phyloP scores from a whole-genome alignment of 2,329 filamentous ascomycete species.

The Xylariales sp. region DNA sequence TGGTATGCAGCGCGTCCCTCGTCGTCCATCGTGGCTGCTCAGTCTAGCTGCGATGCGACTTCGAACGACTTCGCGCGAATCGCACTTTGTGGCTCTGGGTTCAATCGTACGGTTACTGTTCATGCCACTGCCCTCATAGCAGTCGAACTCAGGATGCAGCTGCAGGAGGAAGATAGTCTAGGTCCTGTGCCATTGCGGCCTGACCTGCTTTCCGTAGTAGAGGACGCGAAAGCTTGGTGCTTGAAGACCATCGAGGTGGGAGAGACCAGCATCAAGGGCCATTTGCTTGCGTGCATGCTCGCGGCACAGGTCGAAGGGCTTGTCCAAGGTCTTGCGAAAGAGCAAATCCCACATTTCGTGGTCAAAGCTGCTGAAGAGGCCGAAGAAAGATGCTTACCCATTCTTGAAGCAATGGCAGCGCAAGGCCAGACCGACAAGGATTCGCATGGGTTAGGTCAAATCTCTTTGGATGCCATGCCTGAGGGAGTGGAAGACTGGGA shows the following conservation, averaged over 20 bases:
- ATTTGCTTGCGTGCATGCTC: conserved; percentile 25
- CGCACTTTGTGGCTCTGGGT: conserved; percentile 31
- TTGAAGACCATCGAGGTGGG: conserved; percentile 37
- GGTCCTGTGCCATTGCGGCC: conserved; percentile 27
- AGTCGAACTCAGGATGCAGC: conserved; percentile 33
- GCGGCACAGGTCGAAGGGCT: background rate
- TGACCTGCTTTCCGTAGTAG: conserved; percentile 35
- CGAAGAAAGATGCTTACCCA: background rate
- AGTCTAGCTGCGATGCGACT: background rate
- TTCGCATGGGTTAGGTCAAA: background rate
- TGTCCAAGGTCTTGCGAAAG: background rate
- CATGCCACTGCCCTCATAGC: conserved; percentile 31
- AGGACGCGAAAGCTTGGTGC: conserved; percentile 35
- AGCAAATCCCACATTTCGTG: background rate
- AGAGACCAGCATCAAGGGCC: conserved; percentile 50
- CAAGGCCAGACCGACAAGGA: background rate
- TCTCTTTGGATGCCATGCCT: background rate
- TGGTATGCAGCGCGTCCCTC: conserved; percentile 34
- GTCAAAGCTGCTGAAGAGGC: background rate
- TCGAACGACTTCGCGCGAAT: conserved; percentile 30
- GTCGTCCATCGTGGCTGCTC: conserved; percentile 11
- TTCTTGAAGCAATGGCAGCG: background rate
- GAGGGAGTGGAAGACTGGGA: background rate
- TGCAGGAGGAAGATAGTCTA: conserved; percentile 34
- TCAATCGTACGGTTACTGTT: conserved; percentile 30